phyloP scores from a whole-genome alignment of 2,329 filamentous ascomycete genomes.

The Claviceps sp. region DNA sequence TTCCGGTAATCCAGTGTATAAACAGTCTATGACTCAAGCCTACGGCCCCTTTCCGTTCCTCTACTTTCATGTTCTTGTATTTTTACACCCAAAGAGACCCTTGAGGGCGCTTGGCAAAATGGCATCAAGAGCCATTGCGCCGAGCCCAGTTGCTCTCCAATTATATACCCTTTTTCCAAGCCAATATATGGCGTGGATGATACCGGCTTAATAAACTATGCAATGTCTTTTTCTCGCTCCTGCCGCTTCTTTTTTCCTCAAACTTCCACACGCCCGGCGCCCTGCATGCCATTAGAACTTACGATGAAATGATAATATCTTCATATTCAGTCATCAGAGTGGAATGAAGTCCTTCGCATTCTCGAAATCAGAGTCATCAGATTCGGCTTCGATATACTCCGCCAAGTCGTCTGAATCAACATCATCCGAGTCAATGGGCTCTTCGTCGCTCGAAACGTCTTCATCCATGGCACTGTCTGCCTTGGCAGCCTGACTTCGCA shows the following conservation, averaged over 20 bases:
- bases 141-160: neutral
- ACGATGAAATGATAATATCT: neutral
- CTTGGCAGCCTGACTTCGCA: constrained; percentile 51
- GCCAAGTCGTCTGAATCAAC: constrained; percentile 65
- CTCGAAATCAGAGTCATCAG: constrained; percentile 40
- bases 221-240: neutral
- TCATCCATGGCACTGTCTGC: constrained; percentile 38
- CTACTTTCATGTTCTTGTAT: neutral
- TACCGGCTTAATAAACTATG: neutral
- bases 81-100: neutral
- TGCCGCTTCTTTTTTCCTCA: neutral
- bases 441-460: constrained; percentile 70
- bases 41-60: neutral
- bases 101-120: neutral
- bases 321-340: constrained; percentile 13
- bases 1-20: too few relatives aligned
- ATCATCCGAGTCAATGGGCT: constrained; percentile 59
- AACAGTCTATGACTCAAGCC: neutral
- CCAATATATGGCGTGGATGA: neutral
- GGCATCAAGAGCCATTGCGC: neutral
- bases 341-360: constrained; percentile 47
- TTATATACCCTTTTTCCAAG: neutral
- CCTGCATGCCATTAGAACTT: constrained; percentile 1
- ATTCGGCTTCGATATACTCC: constrained; percentile 47
- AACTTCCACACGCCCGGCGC: neutral